phyloP scores from a whole-genome alignment of 1,139 yeast species.

The Lodderomyces theae region DNA sequence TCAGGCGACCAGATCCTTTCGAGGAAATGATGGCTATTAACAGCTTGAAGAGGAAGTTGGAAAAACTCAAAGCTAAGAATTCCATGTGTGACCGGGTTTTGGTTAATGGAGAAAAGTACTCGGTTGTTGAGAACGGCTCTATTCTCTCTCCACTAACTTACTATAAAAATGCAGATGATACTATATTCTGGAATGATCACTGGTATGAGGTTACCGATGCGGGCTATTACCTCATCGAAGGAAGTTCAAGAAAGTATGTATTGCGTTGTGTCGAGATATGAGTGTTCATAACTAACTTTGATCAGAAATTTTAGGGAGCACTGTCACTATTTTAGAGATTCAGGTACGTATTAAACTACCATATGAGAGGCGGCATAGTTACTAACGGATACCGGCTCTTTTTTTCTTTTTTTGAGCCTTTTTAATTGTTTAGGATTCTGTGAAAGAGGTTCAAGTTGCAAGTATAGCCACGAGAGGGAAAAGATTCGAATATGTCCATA shows the following conservation, averaged over 20 bases:
- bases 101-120: conserved; percentile 32
- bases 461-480: conserved; percentile 50
- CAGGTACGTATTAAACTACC: conserved; percentile 26
- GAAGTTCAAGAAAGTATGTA: not conserved
- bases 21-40: not conserved
- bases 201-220: conserved; percentile 23
- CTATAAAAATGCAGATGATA: conserved; percentile 16
- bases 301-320: conserved; percentile 18
- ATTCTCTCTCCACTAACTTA: conserved; percentile 24
- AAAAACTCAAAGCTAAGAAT: conserved; percentile 25
- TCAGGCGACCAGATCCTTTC: not conserved
- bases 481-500: conserved; percentile 57
- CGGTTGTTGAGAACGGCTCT: conserved; percentile 34
- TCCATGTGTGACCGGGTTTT: conserved; percentile 38
- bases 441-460: conserved; percentile 51
- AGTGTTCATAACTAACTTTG: conserved; percentile 17
- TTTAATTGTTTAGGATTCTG: conserved; percentile 46
- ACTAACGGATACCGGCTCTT: conserved; percentile 15
- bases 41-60: conserved; percentile 15
- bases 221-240: conserved; percentile 26
- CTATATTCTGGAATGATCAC: conserved; percentile 30
- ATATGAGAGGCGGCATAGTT: conserved; percentile 11
- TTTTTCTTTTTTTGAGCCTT: conserved; percentile 22
- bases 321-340: conserved; percentile 41
- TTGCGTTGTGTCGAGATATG: not conserved